These are phyloP conservation scores for Chytridiales sp. DNA, from an alignment of 371 early-diverging fungal species.

Conservation along the genomic window DNA sequence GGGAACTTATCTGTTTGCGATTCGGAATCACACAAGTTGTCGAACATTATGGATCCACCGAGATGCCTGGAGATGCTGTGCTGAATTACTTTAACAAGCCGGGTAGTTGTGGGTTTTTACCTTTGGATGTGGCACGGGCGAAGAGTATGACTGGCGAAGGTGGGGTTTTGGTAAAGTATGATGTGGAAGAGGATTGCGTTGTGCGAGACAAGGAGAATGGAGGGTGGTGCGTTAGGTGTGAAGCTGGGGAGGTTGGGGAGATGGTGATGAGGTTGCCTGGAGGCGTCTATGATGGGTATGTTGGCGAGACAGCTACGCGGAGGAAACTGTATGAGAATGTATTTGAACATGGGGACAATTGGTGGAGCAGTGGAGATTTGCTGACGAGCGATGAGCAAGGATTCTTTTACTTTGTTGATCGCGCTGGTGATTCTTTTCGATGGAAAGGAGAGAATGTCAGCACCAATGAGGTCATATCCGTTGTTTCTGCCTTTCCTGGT, in stretches of 20 bases:
- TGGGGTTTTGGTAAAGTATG: conserved; percentile 35
- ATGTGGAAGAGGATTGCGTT: conserved; percentile 44
- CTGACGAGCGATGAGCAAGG: conserved; percentile 55
- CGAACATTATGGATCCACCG: conserved; percentile 63
- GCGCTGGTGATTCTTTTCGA: conserved; percentile 70
- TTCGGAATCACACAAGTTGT: conserved; percentile 54
- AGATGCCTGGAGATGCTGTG: conserved; percentile 44
- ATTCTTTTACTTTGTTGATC: conserved; percentile 70
- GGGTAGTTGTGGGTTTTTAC: conserved; percentile 32
- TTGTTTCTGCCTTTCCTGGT: conserved; percentile 55
- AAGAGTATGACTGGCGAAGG: conserved; percentile 32
- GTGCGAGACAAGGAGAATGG: conserved; percentile 35
- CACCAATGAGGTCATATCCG: conserved; percentile 57
- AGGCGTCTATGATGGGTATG: conserved; percentile 34
- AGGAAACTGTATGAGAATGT: conserved; percentile 45
- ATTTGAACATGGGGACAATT: conserved; percentile 50
- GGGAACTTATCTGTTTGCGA: conserved; percentile 58
- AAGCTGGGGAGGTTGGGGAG: conserved; percentile 53
- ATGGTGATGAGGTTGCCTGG: conserved; percentile 39
- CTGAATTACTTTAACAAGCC: conserved; percentile 28
- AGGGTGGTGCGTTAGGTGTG: conserved; percentile 50
- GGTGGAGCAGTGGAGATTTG: conserved; percentile 69
- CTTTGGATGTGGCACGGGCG: conserved; percentile 41
- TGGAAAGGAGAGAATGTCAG: conserved; percentile 44
- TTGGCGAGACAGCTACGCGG: conserved; percentile 51